A percentile compares a stretch with the other conserved stretches of the same genome.
These are phyloP conservation scores for Aspergillus incahuasiensis DNA, from an alignment of 495 filamentous ascomycete species.

Conservation along the genomic window DNA sequence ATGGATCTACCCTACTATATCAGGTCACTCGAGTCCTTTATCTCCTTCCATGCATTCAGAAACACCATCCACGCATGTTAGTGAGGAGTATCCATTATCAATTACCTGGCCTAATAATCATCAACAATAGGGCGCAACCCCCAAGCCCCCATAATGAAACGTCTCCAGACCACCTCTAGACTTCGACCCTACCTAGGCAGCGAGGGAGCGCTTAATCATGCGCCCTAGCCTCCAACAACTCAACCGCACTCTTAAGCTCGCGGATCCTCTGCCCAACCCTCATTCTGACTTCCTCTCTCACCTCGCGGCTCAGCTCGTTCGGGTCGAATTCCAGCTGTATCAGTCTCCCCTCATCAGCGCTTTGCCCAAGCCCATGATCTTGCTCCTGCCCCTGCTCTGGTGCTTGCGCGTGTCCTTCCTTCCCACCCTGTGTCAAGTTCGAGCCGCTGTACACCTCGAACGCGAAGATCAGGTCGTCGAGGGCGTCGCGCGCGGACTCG, in stretches of 20 bases:
- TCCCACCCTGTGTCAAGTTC: conserved; percentile 5
- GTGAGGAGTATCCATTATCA: too few species aligned
- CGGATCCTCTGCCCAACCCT: conserved; percentile 39
- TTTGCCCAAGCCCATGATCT: background rate
- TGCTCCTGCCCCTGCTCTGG: background rate
- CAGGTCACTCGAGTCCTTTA: too few species aligned
- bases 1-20: too few species aligned
- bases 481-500: conserved; percentile 40
- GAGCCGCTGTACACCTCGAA: conserved; percentile 33
- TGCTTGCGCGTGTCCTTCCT: background rate
- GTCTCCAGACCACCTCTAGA: too few species aligned
- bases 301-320: conserved; percentile 19
- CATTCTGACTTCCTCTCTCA: conserved; percentile 34
- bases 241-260: conserved; percentile 42
- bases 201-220: conserved; percentile 20
- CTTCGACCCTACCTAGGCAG: background rate
- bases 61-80: too few species aligned
- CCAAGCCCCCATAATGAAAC: too few species aligned
- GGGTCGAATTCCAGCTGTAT: conserved; percentile 35
- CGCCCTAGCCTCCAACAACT: conserved; percentile 39
- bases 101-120: too few species aligned
- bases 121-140: too few species aligned
- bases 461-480: conserved; percentile 34
- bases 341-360: conserved; percentile 7
- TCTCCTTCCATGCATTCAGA: too few species aligned